Percentiles rank a stretch among this genome's conserved stretches.
Conservation (phyloP, 163 green algal genomes). For the Scenedesmus sp. region DNA sequence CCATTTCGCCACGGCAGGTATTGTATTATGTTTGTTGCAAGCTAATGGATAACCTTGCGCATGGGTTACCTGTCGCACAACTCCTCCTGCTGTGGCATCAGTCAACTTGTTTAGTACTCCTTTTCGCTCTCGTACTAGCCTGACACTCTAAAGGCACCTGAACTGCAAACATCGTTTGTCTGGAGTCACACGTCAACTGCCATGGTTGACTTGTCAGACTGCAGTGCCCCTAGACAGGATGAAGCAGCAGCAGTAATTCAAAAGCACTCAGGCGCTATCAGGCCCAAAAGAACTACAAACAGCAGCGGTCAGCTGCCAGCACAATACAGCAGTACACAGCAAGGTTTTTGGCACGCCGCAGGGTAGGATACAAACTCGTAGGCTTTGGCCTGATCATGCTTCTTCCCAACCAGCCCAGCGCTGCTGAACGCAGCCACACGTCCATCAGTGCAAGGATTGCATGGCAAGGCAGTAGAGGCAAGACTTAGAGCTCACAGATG, state of each 20-base stretch:
- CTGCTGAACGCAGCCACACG: background rate
- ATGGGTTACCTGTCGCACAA: background rate
- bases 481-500: background rate
- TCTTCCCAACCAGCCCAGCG: background rate
- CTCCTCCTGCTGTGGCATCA: background rate
- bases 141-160: background rate
- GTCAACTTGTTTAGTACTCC: background rate
- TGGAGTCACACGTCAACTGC: background rate
- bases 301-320: slow-evolving; percentile 1
- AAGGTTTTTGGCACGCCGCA: slow-evolving; percentile 10
- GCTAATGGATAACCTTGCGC: background rate
- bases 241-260: background rate
- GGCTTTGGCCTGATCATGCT: background rate
- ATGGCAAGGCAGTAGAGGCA: background rate
- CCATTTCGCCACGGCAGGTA: no score
- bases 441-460: background rate
- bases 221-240: background rate
- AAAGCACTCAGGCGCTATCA: background rate
- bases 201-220: background rate
- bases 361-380: background rate
- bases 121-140: background rate
- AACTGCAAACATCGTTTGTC: background rate
- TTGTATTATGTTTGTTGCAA: no score
- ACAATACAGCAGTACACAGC: background rate
- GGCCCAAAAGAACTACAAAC: background rate